Evolutionary conservation across 306 rosid species (phyloP).

Genomic region (Morella rubra): DNA sequence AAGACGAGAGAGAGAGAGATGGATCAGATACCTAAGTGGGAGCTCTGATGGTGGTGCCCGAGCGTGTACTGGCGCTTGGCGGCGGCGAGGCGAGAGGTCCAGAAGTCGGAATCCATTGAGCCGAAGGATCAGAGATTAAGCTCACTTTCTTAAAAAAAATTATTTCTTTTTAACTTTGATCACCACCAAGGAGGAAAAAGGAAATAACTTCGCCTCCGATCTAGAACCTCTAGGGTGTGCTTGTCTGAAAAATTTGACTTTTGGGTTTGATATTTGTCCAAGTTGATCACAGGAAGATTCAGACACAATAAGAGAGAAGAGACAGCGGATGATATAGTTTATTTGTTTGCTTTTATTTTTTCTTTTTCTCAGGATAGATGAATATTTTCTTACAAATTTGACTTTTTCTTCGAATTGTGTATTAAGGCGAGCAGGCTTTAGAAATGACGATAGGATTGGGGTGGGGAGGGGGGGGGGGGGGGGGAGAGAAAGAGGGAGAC

Average conservation of each 20-base stretch:
- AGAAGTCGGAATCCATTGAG: constrained; percentile 86
- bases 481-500: neutral
- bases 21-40: constrained; percentile 56
- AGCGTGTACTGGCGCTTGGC: constrained; percentile 81
- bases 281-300: constrained; percentile 24
- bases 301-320: neutral
- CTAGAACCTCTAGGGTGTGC: neutral
- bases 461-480: constrained; percentile 4
- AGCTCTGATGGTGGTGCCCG: constrained; percentile 72
- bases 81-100: constrained; percentile 95
- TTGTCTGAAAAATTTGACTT: neutral
- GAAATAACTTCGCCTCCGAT: neutral
- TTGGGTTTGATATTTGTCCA: neutral
- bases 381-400: neutral
- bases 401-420: constrained; percentile 26
- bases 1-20: neutral
- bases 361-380: neutral
- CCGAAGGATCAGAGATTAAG: constrained; percentile 37
- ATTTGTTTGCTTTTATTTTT: no score
- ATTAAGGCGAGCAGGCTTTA: constrained; percentile 10
- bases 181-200: neutral
- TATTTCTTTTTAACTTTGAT: neutral
- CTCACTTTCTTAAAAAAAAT: neutral
- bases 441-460: constrained; percentile 31
- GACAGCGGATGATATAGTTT: no score